phyloP scores from a whole-genome alignment of 148 eudicot species.

The Silene latifolia region DNA sequence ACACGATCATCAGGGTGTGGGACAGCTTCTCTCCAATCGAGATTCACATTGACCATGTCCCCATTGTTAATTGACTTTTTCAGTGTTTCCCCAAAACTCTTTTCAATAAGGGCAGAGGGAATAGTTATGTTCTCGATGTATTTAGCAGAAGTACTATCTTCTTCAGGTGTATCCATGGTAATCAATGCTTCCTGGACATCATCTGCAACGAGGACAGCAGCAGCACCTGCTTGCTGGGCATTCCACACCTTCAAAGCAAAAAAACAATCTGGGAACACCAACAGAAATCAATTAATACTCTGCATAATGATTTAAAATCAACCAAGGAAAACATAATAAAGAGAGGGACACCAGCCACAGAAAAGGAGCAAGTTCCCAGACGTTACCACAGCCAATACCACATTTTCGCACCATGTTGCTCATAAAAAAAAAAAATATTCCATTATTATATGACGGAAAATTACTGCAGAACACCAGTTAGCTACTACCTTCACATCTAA shows the following conservation, averaged over 20 bases:
- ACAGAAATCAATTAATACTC: not conserved
- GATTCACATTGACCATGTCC: slow-evolving; percentile 83
- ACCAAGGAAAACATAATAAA: not conserved
- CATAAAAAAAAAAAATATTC: too few relatives aligned
- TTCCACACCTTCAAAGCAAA: slow-evolving; percentile 89
- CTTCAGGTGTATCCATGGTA: slow-evolving; percentile 91
- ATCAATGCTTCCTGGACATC: slow-evolving; percentile 67
- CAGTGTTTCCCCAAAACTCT: slow-evolving; percentile 57
- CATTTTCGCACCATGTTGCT: too few relatives aligned
- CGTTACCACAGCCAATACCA: not conserved
- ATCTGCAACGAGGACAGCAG: slow-evolving; percentile 90
- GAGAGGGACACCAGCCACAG: not conserved
- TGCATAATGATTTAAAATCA: not conserved
- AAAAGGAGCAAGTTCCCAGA: not conserved
- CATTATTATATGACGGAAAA: too few relatives aligned
- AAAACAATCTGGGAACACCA: slow-evolving; percentile 57
- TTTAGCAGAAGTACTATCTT: slow-evolving; percentile 61
- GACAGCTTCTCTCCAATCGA: slow-evolving; percentile 95
- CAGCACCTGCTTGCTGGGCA: slow-evolving; percentile 90
- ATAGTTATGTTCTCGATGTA: slow-evolving; percentile 87
- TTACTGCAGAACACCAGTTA: not conserved
- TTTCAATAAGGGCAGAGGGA: slow-evolving; percentile 84
- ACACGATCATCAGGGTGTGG: slow-evolving; percentile 95
- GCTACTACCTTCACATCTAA: too few relatives aligned
- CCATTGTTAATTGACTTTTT: slow-evolving; percentile 49